Conservation (phyloP, 1,139 yeast species). For the Pneumocystis sp. region DNA sequence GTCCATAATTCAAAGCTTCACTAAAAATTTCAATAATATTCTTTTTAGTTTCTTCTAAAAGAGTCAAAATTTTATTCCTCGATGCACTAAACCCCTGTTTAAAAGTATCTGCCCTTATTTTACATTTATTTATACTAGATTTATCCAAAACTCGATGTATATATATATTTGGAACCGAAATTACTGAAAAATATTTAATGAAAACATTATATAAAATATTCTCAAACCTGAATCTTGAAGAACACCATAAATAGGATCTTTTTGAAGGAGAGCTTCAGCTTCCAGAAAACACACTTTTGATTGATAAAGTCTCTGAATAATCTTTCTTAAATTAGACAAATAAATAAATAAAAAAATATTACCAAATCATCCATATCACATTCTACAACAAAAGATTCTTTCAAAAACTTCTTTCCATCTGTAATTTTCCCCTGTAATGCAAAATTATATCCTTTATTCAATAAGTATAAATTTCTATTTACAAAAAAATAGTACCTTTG, state of each 20-base stretch:
- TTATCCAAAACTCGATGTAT: neutral
- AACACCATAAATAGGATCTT: neutral
- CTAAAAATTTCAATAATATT: neutral
- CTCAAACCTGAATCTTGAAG: neutral
- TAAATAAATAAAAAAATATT: neutral
- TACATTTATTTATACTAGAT: neutral
- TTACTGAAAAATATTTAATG: neutral
- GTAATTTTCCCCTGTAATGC: neutral
- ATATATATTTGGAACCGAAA: neutral
- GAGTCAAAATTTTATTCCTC: neutral
- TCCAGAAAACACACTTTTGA: neutral
- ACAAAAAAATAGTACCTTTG: neutral
- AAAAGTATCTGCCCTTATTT: neutral
- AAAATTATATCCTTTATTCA: neutral
- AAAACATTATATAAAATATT: neutral
- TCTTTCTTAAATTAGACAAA: neutral
- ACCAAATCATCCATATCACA: conserved; percentile 1
- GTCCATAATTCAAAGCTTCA: neutral
- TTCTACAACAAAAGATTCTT: neutral
- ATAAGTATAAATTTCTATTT: neutral
- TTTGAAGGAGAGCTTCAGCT: neutral
- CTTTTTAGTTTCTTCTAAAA: conserved; percentile 1
- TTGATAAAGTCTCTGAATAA: neutral
- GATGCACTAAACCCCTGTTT: neutral
- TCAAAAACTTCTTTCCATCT: neutral